Percentiles rank a stretch among this genome's conserved stretches.
These are phyloP conservation scores for Penicillium alfredii DNA, from an alignment of 495 filamentous ascomycete genomes.

Conservation along the genomic window DNA sequence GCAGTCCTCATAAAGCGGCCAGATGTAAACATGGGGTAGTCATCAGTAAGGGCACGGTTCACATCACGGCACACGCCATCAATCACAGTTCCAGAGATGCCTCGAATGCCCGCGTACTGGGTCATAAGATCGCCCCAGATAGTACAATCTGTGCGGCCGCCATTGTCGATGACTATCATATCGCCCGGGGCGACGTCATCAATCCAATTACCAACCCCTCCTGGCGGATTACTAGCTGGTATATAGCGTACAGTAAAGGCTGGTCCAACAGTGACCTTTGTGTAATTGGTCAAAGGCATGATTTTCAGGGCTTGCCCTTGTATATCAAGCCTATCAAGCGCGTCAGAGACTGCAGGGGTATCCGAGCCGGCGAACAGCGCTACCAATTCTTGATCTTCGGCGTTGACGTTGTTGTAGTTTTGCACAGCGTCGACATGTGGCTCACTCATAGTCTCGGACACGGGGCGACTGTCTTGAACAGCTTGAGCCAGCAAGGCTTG, in stretches of 20 bases:
- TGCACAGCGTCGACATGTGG: conserved; percentile 14
- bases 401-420: conserved; percentile 6
- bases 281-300: conserved; percentile 17
- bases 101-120: conserved; percentile 15
- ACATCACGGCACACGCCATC: conserved; percentile 21
- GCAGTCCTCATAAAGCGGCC: conserved; percentile 16
- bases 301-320: conserved; percentile 13
- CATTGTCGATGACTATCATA: conserved; percentile 18
- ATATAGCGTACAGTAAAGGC: conserved; percentile 20
- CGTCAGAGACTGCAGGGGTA: conserved; percentile 17
- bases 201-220: conserved; percentile 19
- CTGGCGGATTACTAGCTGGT: conserved; percentile 17
- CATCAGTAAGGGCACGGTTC: conserved; percentile 13
- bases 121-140: conserved; percentile 24
- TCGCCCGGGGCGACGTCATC: conserved; percentile 17
- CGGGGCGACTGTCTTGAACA: conserved; percentile 10
- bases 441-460: conserved; percentile 18
- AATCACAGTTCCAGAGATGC: conserved; percentile 17
- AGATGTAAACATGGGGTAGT: conserved; percentile 13
- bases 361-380: conserved; percentile 18
- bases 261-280: conserved; percentile 14
- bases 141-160: conserved; percentile 18
- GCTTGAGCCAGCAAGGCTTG: conserved; percentile 13
- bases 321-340: conserved; percentile 19
- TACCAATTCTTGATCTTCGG: conserved; percentile 15